Evolutionary conservation across 495 filamentous ascomycete species (phyloP), one percentile per base, ranked within the genome.

Genomic region (Tuber calosporum): DNA sequence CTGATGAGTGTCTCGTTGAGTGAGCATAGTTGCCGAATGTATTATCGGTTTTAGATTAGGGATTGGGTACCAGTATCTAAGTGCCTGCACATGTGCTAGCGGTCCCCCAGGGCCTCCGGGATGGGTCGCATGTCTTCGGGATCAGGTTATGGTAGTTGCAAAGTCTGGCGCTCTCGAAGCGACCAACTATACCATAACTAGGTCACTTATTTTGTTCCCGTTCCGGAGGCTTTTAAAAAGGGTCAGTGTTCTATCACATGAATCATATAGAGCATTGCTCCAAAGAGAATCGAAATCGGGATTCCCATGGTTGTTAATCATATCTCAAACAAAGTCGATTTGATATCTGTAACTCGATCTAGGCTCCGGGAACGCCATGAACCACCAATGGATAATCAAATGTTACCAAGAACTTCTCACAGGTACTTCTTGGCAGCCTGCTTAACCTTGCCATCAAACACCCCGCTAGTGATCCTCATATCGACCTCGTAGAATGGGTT

Each of bases 351-450:
- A 58, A 30, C 48, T 58, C n/a, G 48, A 58, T 17, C 26, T 34
- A 34, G 34, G 53, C 53, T 58, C 53, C 53, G 53, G 34, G 53
- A 62, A 62, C 53, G 53, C 53, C 53, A 34, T 62, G 26, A 62
- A 62, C 53, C 53, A 13, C 34, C 53, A 62, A 62, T 34, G 53
- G 19, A 62, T 19, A 26, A 2, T 34, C 13, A 34, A 26, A 34
- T 34, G 26, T 34, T 62, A 62, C 26, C 19, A 17, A 62, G 26
- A 62, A 62, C 30, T 34, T 30, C 53, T 84, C 80, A 97, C 69
- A 99, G 82, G 84, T 95, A 98, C 83, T 98, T 99, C 86, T 91
- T 93, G 83, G 92, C 95, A 11, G 93, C 94, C 41, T 91, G 91
- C 17, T 87, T 88, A 4, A 99, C 92, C 83, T 90, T 88, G 53